Base-by-base conservation (phyloP, 495 filamentous ascomycete species). In the Aspergillus kassunensis region DNA sequence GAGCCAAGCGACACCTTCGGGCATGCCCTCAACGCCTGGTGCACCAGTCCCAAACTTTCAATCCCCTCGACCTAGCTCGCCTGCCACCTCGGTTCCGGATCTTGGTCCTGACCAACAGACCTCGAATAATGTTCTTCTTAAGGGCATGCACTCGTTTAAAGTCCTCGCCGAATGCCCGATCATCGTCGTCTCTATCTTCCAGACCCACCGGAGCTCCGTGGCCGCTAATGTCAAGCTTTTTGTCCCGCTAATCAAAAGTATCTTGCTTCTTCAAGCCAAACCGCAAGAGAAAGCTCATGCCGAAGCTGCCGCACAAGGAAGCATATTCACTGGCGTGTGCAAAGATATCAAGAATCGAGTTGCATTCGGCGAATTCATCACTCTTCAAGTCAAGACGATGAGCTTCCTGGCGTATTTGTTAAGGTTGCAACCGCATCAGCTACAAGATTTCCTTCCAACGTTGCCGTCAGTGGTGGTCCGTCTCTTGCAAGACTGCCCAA, bases 381-480 rank as follows among this genome's bases (percentile, higher is more conserved):
- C 89, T 0, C 91, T 90, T 0, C 95, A 99, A 68, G 93, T 99
- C 36, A 99, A 99, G 78, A 97, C 93, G 0, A 97, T 99, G 95
- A 96, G 90, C 57, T 99, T 99, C 61, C 69, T 99, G 56, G 95
- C 95, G 0, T 99, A 97, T 66, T 73, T 99, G 4, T 78, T 99
- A 21, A 79, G 95, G 20, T 84, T 91, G 33, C 96, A 96, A 65
- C 84, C 90, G 15, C 82, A 88, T 34, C 89, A 96, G 50, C 76
- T 99, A 0, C 81, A 84, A 11, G 95, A 97, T 59, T 99, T 97
- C 61, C 72, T 99, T 42, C 86, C 87, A 0, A 86, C 82, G 1
- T 75, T 99, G 11, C 95, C 95, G 3, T 86, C 88, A 24, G 93
- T 97, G 29, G 90, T 96, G 0, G 90, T 99, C 15, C 83, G 95